Evolutionary conservation across 176 grass and related monocot genomes (phyloP), one percentile per base, ranked within the genome.

Genomic region (Oryza brachyantha): DNA sequence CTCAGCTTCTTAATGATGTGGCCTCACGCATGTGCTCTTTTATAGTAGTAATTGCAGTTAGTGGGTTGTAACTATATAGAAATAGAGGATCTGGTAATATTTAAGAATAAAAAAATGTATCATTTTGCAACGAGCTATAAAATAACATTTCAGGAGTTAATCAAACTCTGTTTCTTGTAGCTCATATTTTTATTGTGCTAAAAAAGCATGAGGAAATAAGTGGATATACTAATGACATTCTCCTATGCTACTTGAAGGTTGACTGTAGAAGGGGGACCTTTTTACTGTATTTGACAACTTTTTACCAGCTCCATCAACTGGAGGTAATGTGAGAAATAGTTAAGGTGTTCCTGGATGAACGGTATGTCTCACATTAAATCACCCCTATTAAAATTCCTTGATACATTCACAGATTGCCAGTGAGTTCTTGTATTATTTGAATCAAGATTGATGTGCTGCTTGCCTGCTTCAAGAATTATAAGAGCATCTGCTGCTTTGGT

Each of bases 391-490:
- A 36, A 11, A 13, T 5, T 19, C 72, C 28, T 25, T 39, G 11
- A 22, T 59, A 58, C 32, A 38, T 78, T 78, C 24, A 2, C 6
- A 78, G 35, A 13, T 35, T 34, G 60, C 10, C 3, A 36, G 16
- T 6, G 29, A 65, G 28, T 77, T 11, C 29, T 66, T 75, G 2
- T 37, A 43, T 17, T 68, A 39, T 79, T 68, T 61, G 25, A 57
- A 31, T 70, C 50, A 42, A 10, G 24, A 70, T 42, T 70, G 0
- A 11, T 13, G 32, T 54, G 46, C 50, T 10, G 40, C 43, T 46
- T 46, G 43, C 43, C 13, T 46, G 43, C 77, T 60, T 35, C 40
- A 36, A 16, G 42, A 80, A 69, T 31, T 58, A 66, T 80, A 29
- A 19, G 55, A 16, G 24, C 34, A 12, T 37, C 71, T 57, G 17